Base-by-base conservation (phyloP, 176 grass and related monocot genomes). In the Avena eriantha region DNA sequence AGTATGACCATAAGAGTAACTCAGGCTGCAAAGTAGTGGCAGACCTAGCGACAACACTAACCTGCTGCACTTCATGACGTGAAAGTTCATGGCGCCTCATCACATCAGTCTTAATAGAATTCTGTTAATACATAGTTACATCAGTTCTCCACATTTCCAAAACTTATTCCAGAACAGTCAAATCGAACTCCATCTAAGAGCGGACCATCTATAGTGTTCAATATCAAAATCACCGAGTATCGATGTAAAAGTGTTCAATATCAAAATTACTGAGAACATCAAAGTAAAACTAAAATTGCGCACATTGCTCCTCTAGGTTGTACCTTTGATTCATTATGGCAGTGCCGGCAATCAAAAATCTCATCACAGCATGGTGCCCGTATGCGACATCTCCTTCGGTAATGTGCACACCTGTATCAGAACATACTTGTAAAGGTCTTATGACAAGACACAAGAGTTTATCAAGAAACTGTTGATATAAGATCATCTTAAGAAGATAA, bases 311-410 rank as follows among this genome's bases (percentile, higher is more conserved):
- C 55, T 71, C 41, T 12, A 50, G 73, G 18, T 4, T 26, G n/a
- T 81, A 99, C 94, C 94, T 92, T 99, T 56, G 78, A 73, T 84
- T 96, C 97, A 80, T 99, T 99, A 49, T 99, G 97, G 83, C 97
- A 99, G 72, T 96, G 97, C 39, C 92, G 86, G 13, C 97, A 99
- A 90, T 90, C 72, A 90, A 96, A 99, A 87, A 96, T 81, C 49
- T 91, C 84, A 57, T 92, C 78, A 80, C 97, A 99, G 33, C 97
- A 99, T 47, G 97, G 92, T 70, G 94, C 90, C 16, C 85, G 78
- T 49, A 99, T 92, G 75, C 66, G 63, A 67, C 97, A 99, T 84
- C 97, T 96, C 77, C 97, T 85, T 90, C 79, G 75, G 76, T 99
- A 99, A 82, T 96, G 94, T 26, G 83, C 29, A 79, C 97, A 99